phyloP scores from a whole-genome alignment of 495 filamentous ascomycete species.

The Tetracladium marchalianum region DNA sequence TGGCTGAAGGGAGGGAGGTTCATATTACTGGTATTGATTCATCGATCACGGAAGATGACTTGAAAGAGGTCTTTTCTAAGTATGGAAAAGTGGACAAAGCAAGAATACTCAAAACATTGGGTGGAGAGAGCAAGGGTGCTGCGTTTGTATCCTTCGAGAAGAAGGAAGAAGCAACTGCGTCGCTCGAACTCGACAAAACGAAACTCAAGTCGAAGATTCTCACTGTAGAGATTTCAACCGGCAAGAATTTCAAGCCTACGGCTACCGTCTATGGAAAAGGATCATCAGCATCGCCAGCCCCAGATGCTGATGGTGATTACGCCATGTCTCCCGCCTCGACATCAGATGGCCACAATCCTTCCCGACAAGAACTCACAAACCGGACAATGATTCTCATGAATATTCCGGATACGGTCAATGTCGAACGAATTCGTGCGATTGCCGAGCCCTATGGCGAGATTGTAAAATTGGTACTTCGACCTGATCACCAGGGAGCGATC shows the following conservation, averaged over 20 bases:
- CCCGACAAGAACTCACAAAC: slow-evolving; percentile 35
- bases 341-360: slow-evolving; percentile 16
- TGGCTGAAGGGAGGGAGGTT: slow-evolving; percentile 76
- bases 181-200: slow-evolving; percentile 59
- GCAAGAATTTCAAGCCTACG: slow-evolving; percentile 30
- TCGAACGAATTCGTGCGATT: slow-evolving; percentile 53
- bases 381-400: slow-evolving; percentile 56
- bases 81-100: slow-evolving; percentile 67
- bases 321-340: slow-evolving; percentile 20
- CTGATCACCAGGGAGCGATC: slow-evolving; percentile 77
- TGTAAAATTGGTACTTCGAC: slow-evolving; percentile 58
- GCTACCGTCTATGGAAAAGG: slow-evolving; percentile 12
- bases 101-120: slow-evolving; percentile 50
- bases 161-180: slow-evolving; percentile 58
- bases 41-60: slow-evolving; percentile 52
- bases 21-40: slow-evolving; percentile 67
- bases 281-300: slow-evolving; percentile 27
- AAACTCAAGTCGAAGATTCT: slow-evolving; percentile 60
- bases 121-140: slow-evolving; percentile 58
- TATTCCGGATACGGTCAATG: slow-evolving; percentile 63
- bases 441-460: slow-evolving; percentile 54
- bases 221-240: slow-evolving; percentile 52
- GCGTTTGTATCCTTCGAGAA: slow-evolving; percentile 68
- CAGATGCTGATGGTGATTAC: slow-evolving; percentile 23
- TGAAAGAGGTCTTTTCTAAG: slow-evolving; percentile 57